A percentile compares a stretch with the other conserved stretches of the same genome.
phyloP scores from a whole-genome alignment of 2,329 filamentous ascomycete species.

The Geosmithia morbida region DNA sequence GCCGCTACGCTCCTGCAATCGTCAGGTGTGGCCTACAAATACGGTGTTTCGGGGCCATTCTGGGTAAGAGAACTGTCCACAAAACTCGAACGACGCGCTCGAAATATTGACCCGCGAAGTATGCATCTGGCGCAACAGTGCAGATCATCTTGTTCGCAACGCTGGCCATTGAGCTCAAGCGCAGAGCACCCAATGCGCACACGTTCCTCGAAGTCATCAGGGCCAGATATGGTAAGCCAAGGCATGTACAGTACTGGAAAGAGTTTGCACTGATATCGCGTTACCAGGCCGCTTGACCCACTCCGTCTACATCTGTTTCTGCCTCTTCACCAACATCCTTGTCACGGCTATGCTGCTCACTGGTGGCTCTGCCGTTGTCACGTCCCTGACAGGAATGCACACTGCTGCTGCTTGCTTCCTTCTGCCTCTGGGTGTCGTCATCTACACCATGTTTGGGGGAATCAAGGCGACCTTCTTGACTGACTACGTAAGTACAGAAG shows the following conservation, averaged over 20 bases:
- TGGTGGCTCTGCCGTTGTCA: constrained; percentile 51
- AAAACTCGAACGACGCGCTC: background rate
- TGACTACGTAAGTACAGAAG: constrained; percentile 38
- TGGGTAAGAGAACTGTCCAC: constrained; percentile 19
- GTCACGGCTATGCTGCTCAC: constrained; percentile 84
- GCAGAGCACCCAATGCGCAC: constrained; percentile 76
- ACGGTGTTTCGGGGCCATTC: constrained; percentile 44
- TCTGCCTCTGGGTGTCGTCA: constrained; percentile 63
- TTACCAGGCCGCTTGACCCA: constrained; percentile 33
- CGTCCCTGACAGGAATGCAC: constrained; percentile 24
- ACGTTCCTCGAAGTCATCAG: constrained; percentile 72
- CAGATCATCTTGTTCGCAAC: constrained; percentile 86
- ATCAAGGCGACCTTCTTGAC: constrained; percentile 83
- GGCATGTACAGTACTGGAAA: background rate
- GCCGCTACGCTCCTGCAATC: constrained; percentile 71
- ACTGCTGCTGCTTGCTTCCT: constrained; percentile 76
- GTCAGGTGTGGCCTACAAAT: constrained; percentile 69
- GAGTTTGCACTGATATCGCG: background rate
- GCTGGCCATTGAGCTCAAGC: constrained; percentile 78
- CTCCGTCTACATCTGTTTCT: constrained; percentile 68
- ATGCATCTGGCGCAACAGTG: constrained; percentile 59
- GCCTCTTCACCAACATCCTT: constrained; percentile 70
- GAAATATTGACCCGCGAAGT: background rate
- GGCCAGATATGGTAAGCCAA: constrained; percentile 55
- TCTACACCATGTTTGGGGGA: constrained; percentile 65